phyloP scores from a whole-genome alignment of 2,329 filamentous ascomycete species.

The Apiospora pterosperma region DNA sequence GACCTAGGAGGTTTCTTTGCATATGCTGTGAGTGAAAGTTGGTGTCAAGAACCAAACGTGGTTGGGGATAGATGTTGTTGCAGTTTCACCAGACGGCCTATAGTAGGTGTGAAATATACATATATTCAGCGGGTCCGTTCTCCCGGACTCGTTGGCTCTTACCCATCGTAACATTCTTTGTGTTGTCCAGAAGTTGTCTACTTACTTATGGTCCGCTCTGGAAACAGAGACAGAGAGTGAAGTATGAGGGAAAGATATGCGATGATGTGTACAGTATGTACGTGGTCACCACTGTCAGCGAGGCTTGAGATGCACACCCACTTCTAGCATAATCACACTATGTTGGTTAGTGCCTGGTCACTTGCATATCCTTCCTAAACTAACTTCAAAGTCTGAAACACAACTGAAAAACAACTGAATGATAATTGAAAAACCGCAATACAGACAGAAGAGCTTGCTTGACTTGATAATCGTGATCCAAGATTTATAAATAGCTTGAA shows the following conservation, averaged over 20 bases:
- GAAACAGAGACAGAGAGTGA: background rate
- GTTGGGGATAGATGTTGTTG: background rate
- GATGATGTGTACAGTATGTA: background rate
- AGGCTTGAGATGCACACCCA: background rate
- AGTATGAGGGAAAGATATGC: background rate
- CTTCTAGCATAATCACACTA: too few relatives aligned
- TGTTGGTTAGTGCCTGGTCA: background rate
- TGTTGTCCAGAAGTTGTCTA: background rate
- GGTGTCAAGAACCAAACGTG: background rate
- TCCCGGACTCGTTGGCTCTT: background rate
- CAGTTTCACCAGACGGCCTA: background rate
- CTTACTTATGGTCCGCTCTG: background rate
- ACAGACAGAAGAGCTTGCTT: background rate
- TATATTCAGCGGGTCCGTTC: background rate
- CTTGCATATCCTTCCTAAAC: background rate
- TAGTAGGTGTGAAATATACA: background rate
- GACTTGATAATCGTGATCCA: background rate
- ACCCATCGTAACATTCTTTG: background rate
- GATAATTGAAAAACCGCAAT: background rate
- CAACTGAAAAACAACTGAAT: background rate
- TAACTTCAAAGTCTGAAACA: background rate
- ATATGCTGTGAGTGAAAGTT: background rate
- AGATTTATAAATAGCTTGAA: background rate
- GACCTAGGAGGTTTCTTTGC: background rate
- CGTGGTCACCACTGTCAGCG: background rate